Evolutionary conservation across 768 basidiomycete genomes (phyloP).

Genomic region (Podaxis mareebaensis): DNA sequence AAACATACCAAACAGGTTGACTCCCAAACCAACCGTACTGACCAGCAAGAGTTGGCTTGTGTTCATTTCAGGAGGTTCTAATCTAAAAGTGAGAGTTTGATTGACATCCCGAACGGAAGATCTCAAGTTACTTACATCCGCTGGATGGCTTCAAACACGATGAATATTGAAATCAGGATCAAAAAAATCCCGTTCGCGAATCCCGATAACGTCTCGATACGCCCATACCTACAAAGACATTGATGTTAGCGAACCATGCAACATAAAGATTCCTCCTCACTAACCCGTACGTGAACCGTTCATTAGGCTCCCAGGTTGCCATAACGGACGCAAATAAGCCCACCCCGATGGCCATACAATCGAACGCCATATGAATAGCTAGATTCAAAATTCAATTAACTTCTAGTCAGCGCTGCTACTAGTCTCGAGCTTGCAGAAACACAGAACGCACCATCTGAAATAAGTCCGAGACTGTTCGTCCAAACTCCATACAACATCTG

Average conservation of each 20-base stretch:
- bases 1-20: constrained; percentile 98
- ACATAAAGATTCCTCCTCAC: constrained; percentile 22
- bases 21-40: constrained; percentile 83
- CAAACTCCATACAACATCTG: constrained; percentile 97
- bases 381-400: background rate
- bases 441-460: constrained; percentile 78
- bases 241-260: constrained; percentile 5
- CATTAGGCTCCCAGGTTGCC: constrained; percentile 97
- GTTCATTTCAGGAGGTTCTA: constrained; percentile 98
- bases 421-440: background rate
- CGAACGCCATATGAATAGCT: constrained; percentile 99
- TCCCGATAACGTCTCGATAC: constrained; percentile 96
- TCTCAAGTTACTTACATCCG: constrained; percentile 62
- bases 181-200: constrained; percentile 97
- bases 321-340: constrained; percentile 96
- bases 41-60: constrained; percentile 90
- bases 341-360: constrained; percentile 96
- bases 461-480: constrained; percentile 95
- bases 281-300: constrained; percentile 93
- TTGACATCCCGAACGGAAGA: background rate
- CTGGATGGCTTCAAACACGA: constrained; percentile 97
- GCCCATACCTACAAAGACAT: constrained; percentile 66
- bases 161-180: constrained; percentile 94
- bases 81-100: constrained; percentile 37
- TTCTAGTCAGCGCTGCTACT: background rate